Evolutionary conservation across 129 eudicot genomes (phyloP).

Genomic region (Tagetes erecta): DNA sequence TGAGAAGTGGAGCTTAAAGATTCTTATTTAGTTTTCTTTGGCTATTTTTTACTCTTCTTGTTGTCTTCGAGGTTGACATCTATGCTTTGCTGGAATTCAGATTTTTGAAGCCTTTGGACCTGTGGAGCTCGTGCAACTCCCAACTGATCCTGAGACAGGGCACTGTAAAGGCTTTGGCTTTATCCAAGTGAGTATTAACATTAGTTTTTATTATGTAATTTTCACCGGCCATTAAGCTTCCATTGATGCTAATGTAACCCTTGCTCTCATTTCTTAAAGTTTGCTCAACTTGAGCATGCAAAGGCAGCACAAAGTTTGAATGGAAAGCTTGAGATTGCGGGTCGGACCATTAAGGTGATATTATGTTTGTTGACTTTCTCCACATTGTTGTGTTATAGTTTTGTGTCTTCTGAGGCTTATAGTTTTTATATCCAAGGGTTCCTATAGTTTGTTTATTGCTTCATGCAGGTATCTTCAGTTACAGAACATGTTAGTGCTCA

Average conservation of each 20-base stretch:
- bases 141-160: conserved; percentile 82
- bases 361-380: background rate
- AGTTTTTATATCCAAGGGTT: background rate
- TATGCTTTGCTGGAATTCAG: conserved; percentile 23
- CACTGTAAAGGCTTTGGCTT: conserved; percentile 96
- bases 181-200: conserved; percentile 66
- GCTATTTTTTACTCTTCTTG: background rate
- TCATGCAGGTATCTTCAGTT: conserved; percentile 43
- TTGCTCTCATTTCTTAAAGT: conserved; percentile 30
- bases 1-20: background rate
- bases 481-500: conserved; percentile 85
- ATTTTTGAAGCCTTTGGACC: conserved; percentile 95
- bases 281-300: conserved; percentile 82
- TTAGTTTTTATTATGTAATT: background rate
- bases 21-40: background rate
- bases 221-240: background rate
- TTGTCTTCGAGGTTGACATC: background rate
- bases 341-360: conserved; percentile 81
- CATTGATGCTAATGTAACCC: background rate
- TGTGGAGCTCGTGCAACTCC: conserved; percentile 89
- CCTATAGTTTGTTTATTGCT: background rate
- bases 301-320: conserved; percentile 88
- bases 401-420: background rate
- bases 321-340: conserved; percentile 87
- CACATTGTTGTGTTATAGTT: background rate